phyloP scores from a whole-genome alignment of 1,284 basidiomycete species.

The Marasmius tenuissimus region DNA sequence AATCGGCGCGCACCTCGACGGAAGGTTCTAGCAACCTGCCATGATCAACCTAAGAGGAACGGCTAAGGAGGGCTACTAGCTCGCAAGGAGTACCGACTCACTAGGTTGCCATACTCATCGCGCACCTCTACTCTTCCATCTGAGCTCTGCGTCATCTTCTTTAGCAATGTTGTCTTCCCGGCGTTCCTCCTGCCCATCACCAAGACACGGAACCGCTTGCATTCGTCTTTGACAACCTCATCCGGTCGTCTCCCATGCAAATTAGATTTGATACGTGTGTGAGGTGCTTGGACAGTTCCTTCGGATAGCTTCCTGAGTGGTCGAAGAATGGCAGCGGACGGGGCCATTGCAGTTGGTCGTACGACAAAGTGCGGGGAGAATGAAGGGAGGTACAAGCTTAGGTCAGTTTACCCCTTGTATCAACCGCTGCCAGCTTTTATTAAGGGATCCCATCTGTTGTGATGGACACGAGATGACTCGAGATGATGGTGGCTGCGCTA shows the following conservation, averaged over 20 bases:
- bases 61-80: neutral
- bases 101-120: neutral
- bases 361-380: too few relatives aligned
- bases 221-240: neutral
- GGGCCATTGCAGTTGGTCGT: too few relatives aligned
- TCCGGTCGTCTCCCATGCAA: neutral
- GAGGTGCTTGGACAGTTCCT: neutral
- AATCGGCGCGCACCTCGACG: neutral
- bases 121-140: neutral
- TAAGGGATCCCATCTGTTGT: too few relatives aligned
- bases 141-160: constrained; percentile 4
- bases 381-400: too few relatives aligned
- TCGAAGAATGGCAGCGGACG: too few relatives aligned
- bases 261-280: neutral
- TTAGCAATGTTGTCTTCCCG: constrained; percentile 8
- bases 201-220: constrained; percentile 5
- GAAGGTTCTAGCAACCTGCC: constrained; percentile 2
- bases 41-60: neutral
- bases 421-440: too few relatives aligned
- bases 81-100: neutral
- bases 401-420: too few relatives aligned
- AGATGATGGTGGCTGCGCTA: too few relatives aligned
- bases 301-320: neutral
- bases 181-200: constrained; percentile 10
- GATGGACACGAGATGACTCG: too few relatives aligned